Percentiles rank a stretch among this genome's conserved stretches.
phyloP scores from a whole-genome alignment of 1,284 basidiomycete genomes.

The Moesziomyces sp. region DNA sequence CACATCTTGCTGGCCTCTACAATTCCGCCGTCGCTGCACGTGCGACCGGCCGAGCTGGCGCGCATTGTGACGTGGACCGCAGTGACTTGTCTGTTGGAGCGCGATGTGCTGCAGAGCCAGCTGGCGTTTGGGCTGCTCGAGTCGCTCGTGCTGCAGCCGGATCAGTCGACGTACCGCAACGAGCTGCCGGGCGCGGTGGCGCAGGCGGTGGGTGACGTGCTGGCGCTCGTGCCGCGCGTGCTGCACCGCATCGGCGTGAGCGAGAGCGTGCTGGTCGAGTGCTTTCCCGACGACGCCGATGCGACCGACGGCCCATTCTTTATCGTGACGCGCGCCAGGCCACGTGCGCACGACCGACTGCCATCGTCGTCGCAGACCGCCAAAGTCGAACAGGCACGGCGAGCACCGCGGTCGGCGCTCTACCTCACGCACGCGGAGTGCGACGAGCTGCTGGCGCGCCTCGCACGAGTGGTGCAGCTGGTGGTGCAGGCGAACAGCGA shows the following conservation, averaged over 20 bases:
- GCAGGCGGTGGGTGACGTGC: slow-evolving; percentile 11
- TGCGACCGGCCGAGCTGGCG: slow-evolving; percentile 11
- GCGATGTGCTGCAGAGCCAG: slow-evolving; percentile 5
- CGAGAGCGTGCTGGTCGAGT: slow-evolving; percentile 16
- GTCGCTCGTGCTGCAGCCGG: slow-evolving; percentile 5
- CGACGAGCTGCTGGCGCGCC: slow-evolving; percentile 24
- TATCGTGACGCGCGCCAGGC: slow-evolving; percentile 8
- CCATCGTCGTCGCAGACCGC: neutral
- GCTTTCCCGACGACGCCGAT: slow-evolving; percentile 28
- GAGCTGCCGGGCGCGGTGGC: slow-evolving; percentile 9
- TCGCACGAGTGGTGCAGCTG: slow-evolving; percentile 16
- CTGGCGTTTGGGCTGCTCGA: slow-evolving; percentile 16
- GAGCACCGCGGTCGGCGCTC: slow-evolving; percentile 1
- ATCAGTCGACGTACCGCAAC: neutral
- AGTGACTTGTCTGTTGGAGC: slow-evolving; percentile 22
- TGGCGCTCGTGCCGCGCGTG: slow-evolving; percentile 15
- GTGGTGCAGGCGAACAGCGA: neutral
- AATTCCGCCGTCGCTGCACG: slow-evolving; percentile 16
- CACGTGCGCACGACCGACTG: slow-evolving; percentile 1
- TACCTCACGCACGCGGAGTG: slow-evolving; percentile 35
- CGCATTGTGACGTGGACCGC: slow-evolving; percentile 34
- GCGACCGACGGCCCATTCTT: slow-evolving; percentile 11
- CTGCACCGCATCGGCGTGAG: slow-evolving; percentile 23
- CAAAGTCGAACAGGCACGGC: neutral
- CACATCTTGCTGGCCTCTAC: slow-evolving; percentile 21